Evolutionary conservation across 129 eudicot species (phyloP).

Genomic region (Logfia minima): DNA sequence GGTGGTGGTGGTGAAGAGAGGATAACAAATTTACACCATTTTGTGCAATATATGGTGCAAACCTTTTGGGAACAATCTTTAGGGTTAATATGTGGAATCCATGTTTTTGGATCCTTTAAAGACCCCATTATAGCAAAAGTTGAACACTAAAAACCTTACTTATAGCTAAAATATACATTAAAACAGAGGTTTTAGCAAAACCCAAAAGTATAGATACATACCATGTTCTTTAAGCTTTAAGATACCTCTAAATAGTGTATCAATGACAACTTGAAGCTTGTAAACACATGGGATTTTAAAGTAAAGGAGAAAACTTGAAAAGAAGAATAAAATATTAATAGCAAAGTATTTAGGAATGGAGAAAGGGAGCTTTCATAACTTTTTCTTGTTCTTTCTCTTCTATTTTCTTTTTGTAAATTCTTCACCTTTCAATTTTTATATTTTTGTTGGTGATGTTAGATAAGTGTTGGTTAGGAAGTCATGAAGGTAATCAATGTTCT

Average conservation of each 20-base stretch:
- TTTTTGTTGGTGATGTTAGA: slow-evolving; percentile 52
- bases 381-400: slow-evolving; percentile 15
- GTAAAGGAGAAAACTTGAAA: slow-evolving; percentile 21
- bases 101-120: slow-evolving; percentile 50
- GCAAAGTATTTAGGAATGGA: slow-evolving; percentile 15
- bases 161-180: background rate
- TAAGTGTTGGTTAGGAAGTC: slow-evolving; percentile 56
- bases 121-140: slow-evolving; percentile 37
- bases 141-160: background rate
- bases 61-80: slow-evolving; percentile 64
- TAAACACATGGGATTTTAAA: slow-evolving; percentile 22
- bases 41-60: slow-evolving; percentile 63
- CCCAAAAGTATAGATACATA: background rate
- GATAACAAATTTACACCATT: slow-evolving; percentile 62
- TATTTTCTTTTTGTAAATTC: background rate
- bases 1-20: slow-evolving; percentile 64
- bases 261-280: slow-evolving; percentile 11
- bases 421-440: slow-evolving; percentile 14
- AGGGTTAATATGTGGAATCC: slow-evolving; percentile 58
- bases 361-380: slow-evolving; percentile 17
- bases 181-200: slow-evolving; percentile 2
- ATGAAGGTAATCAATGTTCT: slow-evolving; percentile 47
- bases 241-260: background rate
- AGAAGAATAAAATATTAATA: slow-evolving; percentile 6
- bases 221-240: slow-evolving; percentile 23